phyloP scores from a whole-genome alignment of 2,329 filamentous ascomycete species.

The Tolypocladium amazonense region DNA sequence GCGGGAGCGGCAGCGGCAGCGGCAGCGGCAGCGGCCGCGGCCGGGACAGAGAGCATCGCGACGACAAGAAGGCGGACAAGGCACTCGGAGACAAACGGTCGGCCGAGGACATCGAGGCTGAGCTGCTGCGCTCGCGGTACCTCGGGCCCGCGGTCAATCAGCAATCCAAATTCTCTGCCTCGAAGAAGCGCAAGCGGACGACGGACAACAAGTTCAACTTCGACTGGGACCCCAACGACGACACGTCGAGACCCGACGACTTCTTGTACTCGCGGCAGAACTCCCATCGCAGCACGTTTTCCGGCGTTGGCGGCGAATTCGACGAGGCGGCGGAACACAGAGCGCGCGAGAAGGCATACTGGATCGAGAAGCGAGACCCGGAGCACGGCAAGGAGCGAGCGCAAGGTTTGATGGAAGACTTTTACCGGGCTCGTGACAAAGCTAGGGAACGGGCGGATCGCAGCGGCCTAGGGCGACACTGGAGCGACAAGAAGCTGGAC shows the following conservation, averaged over 20 bases:
- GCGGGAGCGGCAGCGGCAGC: no score
- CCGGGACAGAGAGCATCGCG: slow-evolving; percentile 14
- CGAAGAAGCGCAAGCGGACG: slow-evolving; percentile 89
- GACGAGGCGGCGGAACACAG: slow-evolving; percentile 46
- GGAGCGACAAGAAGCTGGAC: slow-evolving; percentile 84
- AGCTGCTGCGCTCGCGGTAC: slow-evolving; percentile 69
- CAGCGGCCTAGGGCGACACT: slow-evolving; percentile 79
- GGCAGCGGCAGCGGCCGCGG: slow-evolving; percentile 31
- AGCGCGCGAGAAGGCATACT: slow-evolving; percentile 49
- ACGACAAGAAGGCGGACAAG: slow-evolving; percentile 28
- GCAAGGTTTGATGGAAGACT: slow-evolving; percentile 70
- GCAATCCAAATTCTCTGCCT: slow-evolving; percentile 76
- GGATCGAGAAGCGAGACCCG: slow-evolving; percentile 62
- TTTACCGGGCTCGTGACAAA: slow-evolving; percentile 50
- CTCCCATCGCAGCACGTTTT: slow-evolving; percentile 26
- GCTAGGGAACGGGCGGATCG: slow-evolving; percentile 62
- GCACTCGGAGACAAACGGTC: slow-evolving; percentile 26
- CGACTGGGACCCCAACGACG: slow-evolving; percentile 91
- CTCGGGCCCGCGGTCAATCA: slow-evolving; percentile 84
- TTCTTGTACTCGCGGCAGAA: slow-evolving; percentile 51
- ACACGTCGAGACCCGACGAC: slow-evolving; percentile 62
- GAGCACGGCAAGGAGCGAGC: slow-evolving; percentile 71
- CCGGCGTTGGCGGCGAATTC: slow-evolving; percentile 38
- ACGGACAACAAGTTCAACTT: slow-evolving; percentile 99
- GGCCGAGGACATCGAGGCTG: slow-evolving; percentile 58